These are phyloP conservation scores for Xylaria bambusicola DNA, from an alignment of 495 filamentous ascomycete genomes.

Conservation along the genomic window DNA sequence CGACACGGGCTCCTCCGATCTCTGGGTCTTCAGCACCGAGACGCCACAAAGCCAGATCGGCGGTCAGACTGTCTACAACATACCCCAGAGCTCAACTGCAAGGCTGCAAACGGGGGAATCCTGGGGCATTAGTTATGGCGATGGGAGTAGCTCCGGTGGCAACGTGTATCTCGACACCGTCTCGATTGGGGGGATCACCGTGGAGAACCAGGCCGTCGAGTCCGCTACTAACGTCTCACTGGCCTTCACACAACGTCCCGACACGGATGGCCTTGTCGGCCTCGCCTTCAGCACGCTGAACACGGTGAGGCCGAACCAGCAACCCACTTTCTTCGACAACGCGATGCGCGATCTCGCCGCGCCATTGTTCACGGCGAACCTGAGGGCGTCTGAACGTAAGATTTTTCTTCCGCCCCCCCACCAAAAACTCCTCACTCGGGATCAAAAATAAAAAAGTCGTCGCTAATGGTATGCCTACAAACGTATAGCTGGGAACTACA, in stretches of 20 bases:
- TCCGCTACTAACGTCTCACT: constrained; percentile 64
- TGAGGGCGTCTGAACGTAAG: constrained; percentile 63
- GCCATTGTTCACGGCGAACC: constrained; percentile 70
- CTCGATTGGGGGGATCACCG: constrained; percentile 68
- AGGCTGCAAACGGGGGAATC: constrained; percentile 52
- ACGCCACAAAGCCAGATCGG: constrained; percentile 43
- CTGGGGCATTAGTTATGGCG: constrained; percentile 76
- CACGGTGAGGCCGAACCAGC: constrained; percentile 60
- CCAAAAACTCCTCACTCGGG: background rate
- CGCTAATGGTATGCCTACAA: constrained; percentile 2
- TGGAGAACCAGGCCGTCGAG: constrained; percentile 70
- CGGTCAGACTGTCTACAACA: constrained; percentile 61
- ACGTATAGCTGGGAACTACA: constrained; percentile 63
- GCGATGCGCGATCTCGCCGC: constrained; percentile 59
- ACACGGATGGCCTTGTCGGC: constrained; percentile 73
- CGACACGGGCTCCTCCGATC: constrained; percentile 75
- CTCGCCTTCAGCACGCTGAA: constrained; percentile 76
- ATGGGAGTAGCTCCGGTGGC: constrained; percentile 68
- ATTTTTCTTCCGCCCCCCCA: background rate
- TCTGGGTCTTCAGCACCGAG: constrained; percentile 63
- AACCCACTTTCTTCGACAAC: constrained; percentile 77
- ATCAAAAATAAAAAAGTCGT: background rate
- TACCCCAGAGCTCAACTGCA: constrained; percentile 49
- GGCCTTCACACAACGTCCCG: constrained; percentile 60
- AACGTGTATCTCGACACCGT: constrained; percentile 77